These are phyloP conservation scores for Termitomyces sp. DNA, from an alignment of 768 basidiomycete genomes.

Conservation along the genomic window DNA sequence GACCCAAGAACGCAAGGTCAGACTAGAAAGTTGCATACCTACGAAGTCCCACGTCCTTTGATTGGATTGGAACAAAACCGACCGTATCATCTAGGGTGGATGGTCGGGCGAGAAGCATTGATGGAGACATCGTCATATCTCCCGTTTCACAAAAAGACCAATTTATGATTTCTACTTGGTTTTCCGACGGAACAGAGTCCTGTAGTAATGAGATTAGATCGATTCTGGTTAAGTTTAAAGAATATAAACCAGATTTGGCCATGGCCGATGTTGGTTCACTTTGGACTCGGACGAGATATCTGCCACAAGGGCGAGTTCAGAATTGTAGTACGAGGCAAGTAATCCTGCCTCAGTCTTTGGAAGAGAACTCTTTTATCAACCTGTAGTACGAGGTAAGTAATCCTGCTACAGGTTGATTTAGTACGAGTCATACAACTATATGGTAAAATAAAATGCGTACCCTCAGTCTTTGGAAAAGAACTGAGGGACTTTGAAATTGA, in stretches of 20 bases:
- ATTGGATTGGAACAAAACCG: not conserved
- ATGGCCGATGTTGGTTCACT: not conserved
- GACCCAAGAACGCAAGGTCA: not conserved
- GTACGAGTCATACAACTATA: no score
- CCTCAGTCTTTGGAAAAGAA: no score
- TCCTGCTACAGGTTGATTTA: no score
- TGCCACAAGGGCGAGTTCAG: not conserved
- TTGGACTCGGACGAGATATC: not conserved
- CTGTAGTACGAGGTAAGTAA: no score
- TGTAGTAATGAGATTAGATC: not conserved
- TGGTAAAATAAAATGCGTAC: no score
- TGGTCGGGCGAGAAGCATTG: not conserved
- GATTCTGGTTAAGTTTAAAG: no score
- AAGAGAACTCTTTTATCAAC: no score
- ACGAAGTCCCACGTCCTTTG: not conserved
- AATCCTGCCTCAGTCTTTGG: no score
- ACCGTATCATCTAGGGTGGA: not conserved
- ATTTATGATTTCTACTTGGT: not conserved
- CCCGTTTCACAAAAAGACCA: not conserved
- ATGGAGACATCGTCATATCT: not conserved
- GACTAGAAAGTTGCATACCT: not conserved
- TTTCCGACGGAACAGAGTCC: not conserved
- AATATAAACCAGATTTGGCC: not conserved
- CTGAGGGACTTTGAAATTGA: no score
- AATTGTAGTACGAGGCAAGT: no score